Percentiles rank a stretch among this genome's conserved stretches.
These are phyloP conservation scores for Fusarium sp. DNA, from an alignment of 2,329 filamentous ascomycete genomes.

Conservation along the genomic window DNA sequence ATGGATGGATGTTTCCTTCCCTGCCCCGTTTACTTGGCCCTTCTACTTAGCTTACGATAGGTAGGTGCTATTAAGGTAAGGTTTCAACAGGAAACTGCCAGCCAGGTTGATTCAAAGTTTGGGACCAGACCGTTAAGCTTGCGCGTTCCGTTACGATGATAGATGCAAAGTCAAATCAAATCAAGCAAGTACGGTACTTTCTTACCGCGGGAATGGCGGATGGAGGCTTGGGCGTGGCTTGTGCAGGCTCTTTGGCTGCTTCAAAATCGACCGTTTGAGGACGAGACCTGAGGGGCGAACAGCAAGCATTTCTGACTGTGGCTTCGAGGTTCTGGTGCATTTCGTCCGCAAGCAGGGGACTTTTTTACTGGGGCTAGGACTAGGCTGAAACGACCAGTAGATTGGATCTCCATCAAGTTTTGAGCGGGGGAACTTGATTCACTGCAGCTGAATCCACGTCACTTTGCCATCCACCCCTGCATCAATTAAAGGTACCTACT, in stretches of 20 bases:
- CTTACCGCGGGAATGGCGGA: constrained; percentile 30
- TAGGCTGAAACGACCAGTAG: constrained; percentile 44
- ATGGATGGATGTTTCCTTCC: constrained; percentile 8
- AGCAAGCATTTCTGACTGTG: constrained; percentile 42
- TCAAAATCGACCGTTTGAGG: not conserved
- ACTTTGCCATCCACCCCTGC: constrained; percentile 15
- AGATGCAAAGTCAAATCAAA: constrained; percentile 6
- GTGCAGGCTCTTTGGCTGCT: constrained; percentile 1
- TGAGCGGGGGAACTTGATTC: constrained; percentile 18
- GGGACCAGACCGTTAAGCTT: constrained; percentile 33
- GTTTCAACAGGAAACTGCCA: constrained; percentile 34
- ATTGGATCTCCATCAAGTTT: constrained; percentile 29
- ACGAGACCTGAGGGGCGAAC: constrained; percentile 1
- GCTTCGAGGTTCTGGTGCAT: constrained; percentile 31
- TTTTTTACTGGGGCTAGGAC: constrained; percentile 6
- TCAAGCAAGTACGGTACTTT: constrained; percentile 20
- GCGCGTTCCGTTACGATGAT: constrained; percentile 6
- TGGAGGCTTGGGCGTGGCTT: constrained; percentile 33
- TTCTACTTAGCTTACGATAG: not conserved
- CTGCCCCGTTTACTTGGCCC: not conserved
- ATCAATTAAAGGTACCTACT: constrained; percentile 1
- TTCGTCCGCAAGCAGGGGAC: constrained; percentile 37
- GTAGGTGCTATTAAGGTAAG: not conserved
- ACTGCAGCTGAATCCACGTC: constrained; percentile 42
- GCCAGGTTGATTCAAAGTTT: constrained; percentile 18